phyloP scores from a whole-genome alignment of 306 rosid genomes.

The Acacia crassicarpa region DNA sequence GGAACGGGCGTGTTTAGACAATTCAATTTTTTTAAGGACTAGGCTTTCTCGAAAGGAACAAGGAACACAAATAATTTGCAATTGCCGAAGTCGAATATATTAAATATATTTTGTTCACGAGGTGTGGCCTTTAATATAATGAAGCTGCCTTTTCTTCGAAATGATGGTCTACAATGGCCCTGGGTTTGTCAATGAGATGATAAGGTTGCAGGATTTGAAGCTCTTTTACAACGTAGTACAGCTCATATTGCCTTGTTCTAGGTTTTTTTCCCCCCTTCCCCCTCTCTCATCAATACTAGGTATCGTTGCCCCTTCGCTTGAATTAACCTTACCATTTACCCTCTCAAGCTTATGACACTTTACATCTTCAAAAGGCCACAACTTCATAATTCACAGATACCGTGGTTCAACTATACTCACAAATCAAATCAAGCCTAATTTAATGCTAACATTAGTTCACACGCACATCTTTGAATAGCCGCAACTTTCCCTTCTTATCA shows the following conservation, averaged over 20 bases:
- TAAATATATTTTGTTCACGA: slow-evolving; percentile 25
- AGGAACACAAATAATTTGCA: slow-evolving; percentile 29
- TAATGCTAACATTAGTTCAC: not conserved
- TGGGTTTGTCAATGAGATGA: slow-evolving; percentile 32
- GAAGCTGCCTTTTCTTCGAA: slow-evolving; percentile 36
- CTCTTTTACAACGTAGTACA: slow-evolving; percentile 28
- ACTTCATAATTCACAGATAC: not conserved
- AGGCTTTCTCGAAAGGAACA: slow-evolving; percentile 44
- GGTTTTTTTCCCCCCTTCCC: not conserved
- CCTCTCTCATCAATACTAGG: not conserved
- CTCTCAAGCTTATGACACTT: slow-evolving; percentile 4
- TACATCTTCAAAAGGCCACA: slow-evolving; percentile 20
- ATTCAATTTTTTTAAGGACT: slow-evolving; percentile 6
- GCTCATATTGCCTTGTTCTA: not conserved
- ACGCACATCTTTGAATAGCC: not conserved
- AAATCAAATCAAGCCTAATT: not conserved
- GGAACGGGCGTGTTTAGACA: slow-evolving; percentile 23
- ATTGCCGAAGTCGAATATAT: not conserved
- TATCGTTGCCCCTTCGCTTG: slow-evolving; percentile 21
- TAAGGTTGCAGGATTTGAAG: slow-evolving; percentile 16
- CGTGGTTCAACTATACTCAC: not conserved
- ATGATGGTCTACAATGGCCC: slow-evolving; percentile 29
- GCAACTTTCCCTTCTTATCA: not conserved
- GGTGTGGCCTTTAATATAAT: slow-evolving; percentile 33
- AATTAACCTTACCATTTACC: not conserved